Base-by-base conservation (phyloP, 768 basidiomycete genomes). In the Mycena galopus region DNA sequence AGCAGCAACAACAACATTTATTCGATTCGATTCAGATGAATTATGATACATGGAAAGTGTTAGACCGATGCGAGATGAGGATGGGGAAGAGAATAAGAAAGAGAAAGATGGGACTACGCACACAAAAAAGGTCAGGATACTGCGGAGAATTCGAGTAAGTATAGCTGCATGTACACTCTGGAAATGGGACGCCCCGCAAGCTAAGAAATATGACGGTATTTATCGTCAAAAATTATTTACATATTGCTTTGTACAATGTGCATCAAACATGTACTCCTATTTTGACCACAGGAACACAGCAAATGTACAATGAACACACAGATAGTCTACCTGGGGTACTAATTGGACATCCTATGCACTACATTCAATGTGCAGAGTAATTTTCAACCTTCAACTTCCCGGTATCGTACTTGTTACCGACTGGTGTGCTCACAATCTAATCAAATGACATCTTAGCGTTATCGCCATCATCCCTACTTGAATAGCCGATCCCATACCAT, bases 71-170 rank as follows among this genome's bases (percentile, higher is more conserved):
- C 39, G 19, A n/a, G 37, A 19, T 44, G 59, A 23, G 35, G n/a
- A 8, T 17, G 53, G 17, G 39, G 37, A 30, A 29, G 57, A 27
- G 56, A 51, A 51, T 33, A 44, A 53, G 61, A 60, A 44, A 66
- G 42, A 53, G 51, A 73, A 69, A 56, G 60, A 69, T 66, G 70
- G 47, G 57, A 66, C 74, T 75, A 75, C 74, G 74, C 74, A 75
- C 74, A 72, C n/a, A n/a, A n/a, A 65, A 75, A 58, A 70, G 12
- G 62, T 63, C 53, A 61, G 62, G 55, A 65, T 62, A 72, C 69
- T 69, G 59, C 6, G 14, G 19, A 23, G n/a, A 16, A 35, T n/a
- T n/a, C n/a, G n/a, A 58, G n/a, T 69, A 33, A 71, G 60, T 8
- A n/a, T n/a, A n/a, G n/a, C n/a, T n/a, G 10, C 8, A n/a, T 32